Percentiles rank a stretch among this genome's conserved stretches.
Evolutionary conservation across 257 asterid species (phyloP).

Genomic region (Jaltomata sinuosa): DNA sequence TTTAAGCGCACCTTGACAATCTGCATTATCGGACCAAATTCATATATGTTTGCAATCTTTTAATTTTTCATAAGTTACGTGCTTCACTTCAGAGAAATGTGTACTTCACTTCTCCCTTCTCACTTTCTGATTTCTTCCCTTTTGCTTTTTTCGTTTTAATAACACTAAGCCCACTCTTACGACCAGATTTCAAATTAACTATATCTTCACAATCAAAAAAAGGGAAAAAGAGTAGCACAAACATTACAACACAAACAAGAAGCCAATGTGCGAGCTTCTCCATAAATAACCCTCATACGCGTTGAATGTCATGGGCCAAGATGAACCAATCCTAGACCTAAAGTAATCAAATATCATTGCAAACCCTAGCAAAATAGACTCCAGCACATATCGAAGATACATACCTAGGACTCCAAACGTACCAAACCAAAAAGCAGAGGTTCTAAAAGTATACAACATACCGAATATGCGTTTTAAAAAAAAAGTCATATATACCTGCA

Average conservation of each 20-base stretch:
- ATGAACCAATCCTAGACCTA: not conserved
- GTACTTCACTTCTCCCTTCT: not conserved
- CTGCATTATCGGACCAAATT: too few relatives aligned
- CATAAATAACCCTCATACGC: not conserved
- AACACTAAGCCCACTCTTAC: not conserved
- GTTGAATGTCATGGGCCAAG: not conserved
- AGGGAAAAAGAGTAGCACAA: not conserved
- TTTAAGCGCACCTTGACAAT: too few relatives aligned
- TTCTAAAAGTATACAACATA: not conserved
- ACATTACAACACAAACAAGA: not conserved
- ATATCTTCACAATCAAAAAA: not conserved
- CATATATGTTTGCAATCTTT: not conserved
- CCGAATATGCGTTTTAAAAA: not conserved
- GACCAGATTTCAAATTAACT: not conserved
- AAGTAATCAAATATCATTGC: not conserved
- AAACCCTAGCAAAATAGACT: not conserved
- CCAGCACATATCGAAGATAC: not conserved
- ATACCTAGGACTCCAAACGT: not conserved
- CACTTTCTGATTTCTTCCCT: not conserved
- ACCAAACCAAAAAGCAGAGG: not conserved
- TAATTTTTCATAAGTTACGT: not conserved
- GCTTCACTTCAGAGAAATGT: not conserved
- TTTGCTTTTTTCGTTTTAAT: not conserved
- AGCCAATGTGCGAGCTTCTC: not conserved
- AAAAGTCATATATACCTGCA: conserved; percentile 17